These are phyloP conservation scores for Hydnum rufescens DNA, from an alignment of 768 basidiomycete genomes.

Conservation along the genomic window DNA sequence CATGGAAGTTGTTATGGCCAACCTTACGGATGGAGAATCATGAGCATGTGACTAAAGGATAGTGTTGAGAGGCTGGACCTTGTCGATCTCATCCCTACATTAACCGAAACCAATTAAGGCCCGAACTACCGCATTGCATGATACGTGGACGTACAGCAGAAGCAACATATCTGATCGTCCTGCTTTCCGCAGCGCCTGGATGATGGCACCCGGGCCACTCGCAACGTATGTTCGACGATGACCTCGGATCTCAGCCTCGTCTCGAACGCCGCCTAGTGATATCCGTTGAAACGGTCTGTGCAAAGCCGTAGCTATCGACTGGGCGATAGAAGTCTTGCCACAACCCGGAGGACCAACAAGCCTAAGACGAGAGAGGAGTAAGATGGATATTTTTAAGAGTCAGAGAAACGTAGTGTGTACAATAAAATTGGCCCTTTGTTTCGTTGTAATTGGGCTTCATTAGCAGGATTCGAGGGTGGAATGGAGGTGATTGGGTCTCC, in stretches of 20 bases:
- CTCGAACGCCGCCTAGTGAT: slow-evolving; percentile 77
- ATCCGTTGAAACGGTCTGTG: slow-evolving; percentile 80
- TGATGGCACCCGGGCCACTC: slow-evolving; percentile 64
- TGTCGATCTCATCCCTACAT: slow-evolving; percentile 68
- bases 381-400: not conserved
- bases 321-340: slow-evolving; percentile 82
- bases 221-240: slow-evolving; percentile 76
- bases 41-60: not conserved
- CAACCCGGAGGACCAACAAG: slow-evolving; percentile 84
- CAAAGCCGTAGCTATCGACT: slow-evolving; percentile 68
- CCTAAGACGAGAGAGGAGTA: slow-evolving; percentile 19
- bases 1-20: slow-evolving; percentile 62
- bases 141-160: slow-evolving; percentile 28
- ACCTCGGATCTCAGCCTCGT: slow-evolving; percentile 73
- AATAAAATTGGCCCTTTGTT: slow-evolving; percentile 48
- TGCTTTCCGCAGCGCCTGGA: slow-evolving; percentile 71
- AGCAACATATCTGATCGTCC: slow-evolving; percentile 65
- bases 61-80: too few species aligned
- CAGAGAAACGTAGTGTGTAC: slow-evolving; percentile 22
- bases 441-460: not conserved
- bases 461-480: not conserved
- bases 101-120: not conserved
- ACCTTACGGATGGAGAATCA: slow-evolving; percentile 24
- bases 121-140: not conserved
- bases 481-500: too few species aligned